Evolutionary conservation across 2,329 filamentous ascomycete species (phyloP), one percentile per base, ranked within the genome.

Genomic region (Ophiocordyceps robertsii): DNA sequence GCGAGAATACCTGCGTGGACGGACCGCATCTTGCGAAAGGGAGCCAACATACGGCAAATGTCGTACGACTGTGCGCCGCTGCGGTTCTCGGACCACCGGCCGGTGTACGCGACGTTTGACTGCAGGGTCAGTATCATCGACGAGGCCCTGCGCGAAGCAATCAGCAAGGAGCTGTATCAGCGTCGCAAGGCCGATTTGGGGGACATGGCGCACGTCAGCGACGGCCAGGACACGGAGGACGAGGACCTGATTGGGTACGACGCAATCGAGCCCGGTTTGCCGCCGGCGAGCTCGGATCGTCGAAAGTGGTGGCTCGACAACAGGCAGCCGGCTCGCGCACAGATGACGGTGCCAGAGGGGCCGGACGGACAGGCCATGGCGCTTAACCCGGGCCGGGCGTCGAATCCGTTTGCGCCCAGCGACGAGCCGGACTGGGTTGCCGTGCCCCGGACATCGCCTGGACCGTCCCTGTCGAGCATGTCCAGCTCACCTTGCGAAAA

Each of bases 1-100:
- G 80, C 82, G 43, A 81, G 92, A 14, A 95, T 96, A 47, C 92
- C 92, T 3, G 92, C 92, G 1, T 98, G 92, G 92, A 95, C 89
- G 46, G 92, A 98, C 61, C 84, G 92, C 32, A 84, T 98, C 38
- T 66, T 98, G 9, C 82, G 85, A 45, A 93, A 89, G 64, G 92
- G 92, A 8, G 68, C 75, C 46, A 89, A 87, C 51, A 72, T 98
- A 31, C 79, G 80, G 36, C 92, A 96, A 58, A 68, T 84, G 11
- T 74, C 84, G 29, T 98, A 98, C 61, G 77, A 85, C 54, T 82
- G 77, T 42, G 88, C 89, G 4, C 80, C 86, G 29, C 68, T 98
- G 31, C 77, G 74, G 12, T 95, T 96, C 58, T 98, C 92, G 0
- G 92, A 98, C 56, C 92, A 98, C 60, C 77, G 89, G n/a, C 92